Evolutionary conservation across 495 filamentous ascomycete genomes (phyloP), one percentile per base, ranked within the genome.

Genomic region (Aspergillus incahuasiensis): DNA sequence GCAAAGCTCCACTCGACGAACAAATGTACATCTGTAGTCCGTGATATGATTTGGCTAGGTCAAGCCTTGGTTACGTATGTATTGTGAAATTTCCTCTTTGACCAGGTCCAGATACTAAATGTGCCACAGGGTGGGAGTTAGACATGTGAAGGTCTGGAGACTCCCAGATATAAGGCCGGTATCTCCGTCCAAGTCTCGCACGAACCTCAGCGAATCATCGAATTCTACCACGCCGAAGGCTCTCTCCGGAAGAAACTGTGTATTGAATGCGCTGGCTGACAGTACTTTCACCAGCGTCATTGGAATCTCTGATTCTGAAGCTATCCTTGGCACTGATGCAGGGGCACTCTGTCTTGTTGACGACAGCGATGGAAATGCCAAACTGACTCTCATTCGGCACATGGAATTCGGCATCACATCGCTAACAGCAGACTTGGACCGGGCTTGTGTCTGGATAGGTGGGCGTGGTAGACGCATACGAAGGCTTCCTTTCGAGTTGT

Each of bases 71-170:
- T 91, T 19, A 90, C 86, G 75, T 84, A 72, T 48, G 80, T 76
- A 13, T 16, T n/a, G n/a, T 16, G 52, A 25, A 28, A 28, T 8
- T 19, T 28, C 21, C 11, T 40, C 16, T 34, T 21, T 24, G 21
- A 35, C 21, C 21, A 9, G 16, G 34, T 20, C 35, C 8, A 22
- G 20, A 6, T 22, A 52, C 58, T 66, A 40, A 67, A 18, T 30
- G 34, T 41, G 45, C 30, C 22, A 40, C 43, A 91, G 86, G 25
- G 79, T 90, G 22, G 94, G 94, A 16, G 87, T 92, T 42, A 83
- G 94, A 48, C 91, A 97, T 75, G 84, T 96, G 62, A 98, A 97
- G 68, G 81, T 95, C 28, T 98, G 94, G 94, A 81, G 87, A 59
- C 81, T 91, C 16, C 89, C 92, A 28, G 86, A 89, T 9, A 65